phyloP scores from a whole-genome alignment of 1,139 yeast genomes.

The Saccharomyces hybrid region DNA sequence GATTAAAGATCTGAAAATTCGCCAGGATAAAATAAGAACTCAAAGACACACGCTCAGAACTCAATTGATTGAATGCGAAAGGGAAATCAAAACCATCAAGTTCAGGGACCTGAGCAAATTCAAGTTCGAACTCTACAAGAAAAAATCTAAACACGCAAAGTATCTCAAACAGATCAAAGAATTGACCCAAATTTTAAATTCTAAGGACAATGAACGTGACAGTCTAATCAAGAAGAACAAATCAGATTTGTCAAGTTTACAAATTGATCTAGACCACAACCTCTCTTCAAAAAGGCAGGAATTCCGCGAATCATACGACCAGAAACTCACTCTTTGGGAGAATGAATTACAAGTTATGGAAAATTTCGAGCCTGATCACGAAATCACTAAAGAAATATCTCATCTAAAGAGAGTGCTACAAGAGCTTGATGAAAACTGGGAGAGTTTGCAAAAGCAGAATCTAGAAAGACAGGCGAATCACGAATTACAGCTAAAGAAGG shows the following conservation, averaged over 20 bases:
- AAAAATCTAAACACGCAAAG: conserved; percentile 2
- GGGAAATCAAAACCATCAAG: background rate
- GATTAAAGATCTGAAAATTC: background rate
- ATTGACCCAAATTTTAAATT: conserved; percentile 4
- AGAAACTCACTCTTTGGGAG: background rate
- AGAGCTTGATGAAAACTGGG: conserved; percentile 2
- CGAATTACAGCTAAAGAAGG: conserved; percentile 4
- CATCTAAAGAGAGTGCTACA: conserved; percentile 2
- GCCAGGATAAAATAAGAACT: background rate
- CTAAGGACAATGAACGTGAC: background rate
- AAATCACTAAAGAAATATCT: conserved; percentile 9
- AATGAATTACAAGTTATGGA: conserved; percentile 7
- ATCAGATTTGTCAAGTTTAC: background rate
- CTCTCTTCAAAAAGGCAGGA: background rate
- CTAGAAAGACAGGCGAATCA: conserved; percentile 7
- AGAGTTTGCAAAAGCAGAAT: conserved; percentile 3
- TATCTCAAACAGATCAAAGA: conserved; percentile 1
- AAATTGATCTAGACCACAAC: background rate
- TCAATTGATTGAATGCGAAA: background rate
- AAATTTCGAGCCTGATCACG: conserved; percentile 9
- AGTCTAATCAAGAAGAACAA: background rate
- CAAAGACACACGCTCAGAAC: background rate
- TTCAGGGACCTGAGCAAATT: conserved; percentile 5
- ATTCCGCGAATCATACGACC: background rate
- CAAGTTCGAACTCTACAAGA: conserved; percentile 3